Evolutionary conservation across 2,329 filamentous ascomycete species (phyloP), one percentile per base, ranked within the genome.

Genomic region (Penicillium sp.): DNA sequence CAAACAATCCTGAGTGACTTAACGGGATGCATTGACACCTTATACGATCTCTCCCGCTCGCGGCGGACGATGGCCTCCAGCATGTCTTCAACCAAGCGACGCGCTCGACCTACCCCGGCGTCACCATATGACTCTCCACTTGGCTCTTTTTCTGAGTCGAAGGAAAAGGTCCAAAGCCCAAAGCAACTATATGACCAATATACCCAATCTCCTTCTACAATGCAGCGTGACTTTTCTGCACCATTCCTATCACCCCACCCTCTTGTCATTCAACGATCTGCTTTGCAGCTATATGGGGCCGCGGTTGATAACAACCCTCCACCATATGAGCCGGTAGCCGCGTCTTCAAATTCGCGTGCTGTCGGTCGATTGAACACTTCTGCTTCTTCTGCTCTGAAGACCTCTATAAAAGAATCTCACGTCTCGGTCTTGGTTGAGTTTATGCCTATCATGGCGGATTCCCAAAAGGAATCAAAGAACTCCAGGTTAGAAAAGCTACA

Each of bases 21-120:
- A 56, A 86, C 83, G 8, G 80, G 79, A 4, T 86, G 84, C 48
- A 87, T 88, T 63, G 86, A 88, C 71, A 84, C 83, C 0, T 77
- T 88, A 22, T 88, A 87, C 67, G 83, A 86, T 63, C 74, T 88
- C n/a, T 86, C 84, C 5, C 75, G 80, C 51, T 82, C 82, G 27
- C 77, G 83, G 26, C 77, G 81, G 59, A 76, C 79, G n/a, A 74
- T 77, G 72, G 72, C 66, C 39, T 71, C 72, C 56, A 74, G 64
- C 53, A 75, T 76, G 70, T 67, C 68, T 21, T 70, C 71, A 16
- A 67, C 61, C 54, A 69, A 66, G 31, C 68, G 62, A 58, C 16
- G 57, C 41, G 62, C 63, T 29, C 60, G 64, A 57, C 60, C 60
- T 6, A 69, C 66, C 22, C 60, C 66, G 9, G 55, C 63, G 22